Conservation (phyloP, 2,329 filamentous ascomycete species). For the Ilyonectria robusta region DNA sequence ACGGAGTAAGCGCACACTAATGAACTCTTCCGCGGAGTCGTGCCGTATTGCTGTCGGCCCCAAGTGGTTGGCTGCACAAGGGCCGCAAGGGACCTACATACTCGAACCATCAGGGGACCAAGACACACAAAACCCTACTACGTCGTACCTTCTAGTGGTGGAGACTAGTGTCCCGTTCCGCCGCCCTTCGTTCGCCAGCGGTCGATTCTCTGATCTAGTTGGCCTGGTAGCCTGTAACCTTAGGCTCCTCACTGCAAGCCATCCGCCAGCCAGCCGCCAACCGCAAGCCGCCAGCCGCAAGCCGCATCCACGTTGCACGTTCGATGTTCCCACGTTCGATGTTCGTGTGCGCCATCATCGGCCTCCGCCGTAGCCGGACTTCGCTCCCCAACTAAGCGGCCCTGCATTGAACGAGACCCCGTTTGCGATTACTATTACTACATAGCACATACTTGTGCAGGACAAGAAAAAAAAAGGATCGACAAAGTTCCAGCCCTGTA, state of each 20-base stretch:
- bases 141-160: too few relatives aligned
- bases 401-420: neutral
- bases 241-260: constrained; percentile 15
- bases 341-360: constrained; percentile 19
- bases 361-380: constrained; percentile 21
- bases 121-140: neutral
- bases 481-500: neutral
- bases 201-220: neutral
- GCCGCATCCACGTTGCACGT: constrained; percentile 17
- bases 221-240: neutral
- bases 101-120: neutral
- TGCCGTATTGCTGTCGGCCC: neutral
- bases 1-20: neutral
- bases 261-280: constrained; percentile 7
- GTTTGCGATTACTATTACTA: neutral
- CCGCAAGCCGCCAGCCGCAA: neutral
- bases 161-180: neutral
- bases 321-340: constrained; percentile 13
- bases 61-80: neutral
- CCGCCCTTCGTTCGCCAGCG: neutral
- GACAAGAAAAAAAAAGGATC: neutral
- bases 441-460: too few relatives aligned
- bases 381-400: constrained; percentile 7
- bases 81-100: neutral
- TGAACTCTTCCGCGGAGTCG: neutral